Conservation (phyloP, 202 grass and related monocot species). For the Saccharum hybrid region DNA sequence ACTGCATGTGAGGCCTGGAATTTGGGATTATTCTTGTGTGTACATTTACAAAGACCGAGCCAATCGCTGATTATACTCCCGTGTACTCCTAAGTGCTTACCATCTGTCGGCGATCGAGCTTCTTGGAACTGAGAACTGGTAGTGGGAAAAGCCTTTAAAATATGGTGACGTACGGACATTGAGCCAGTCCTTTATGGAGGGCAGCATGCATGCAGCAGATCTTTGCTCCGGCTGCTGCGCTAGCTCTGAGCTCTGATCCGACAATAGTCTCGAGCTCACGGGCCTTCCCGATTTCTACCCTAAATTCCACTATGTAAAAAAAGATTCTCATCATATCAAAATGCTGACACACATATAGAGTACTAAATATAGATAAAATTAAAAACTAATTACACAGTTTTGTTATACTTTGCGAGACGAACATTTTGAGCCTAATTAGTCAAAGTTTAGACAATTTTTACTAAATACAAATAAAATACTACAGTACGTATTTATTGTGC, state of each 20-base stretch:
- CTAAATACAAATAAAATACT: too few species aligned
- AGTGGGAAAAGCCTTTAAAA: too few species aligned
- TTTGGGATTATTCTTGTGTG: slow-evolving; percentile 2
- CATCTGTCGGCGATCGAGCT: background rate
- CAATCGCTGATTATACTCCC: background rate
- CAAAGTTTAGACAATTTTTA: too few species aligned
- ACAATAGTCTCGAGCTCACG: slow-evolving; percentile 35
- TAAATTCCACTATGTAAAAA: too few species aligned
- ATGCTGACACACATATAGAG: too few species aligned
- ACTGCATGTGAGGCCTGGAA: slow-evolving; percentile 5
- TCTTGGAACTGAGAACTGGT: slow-evolving; percentile 6
- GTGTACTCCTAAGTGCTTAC: background rate
- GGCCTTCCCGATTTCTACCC: too few species aligned
- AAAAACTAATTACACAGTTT: too few species aligned
- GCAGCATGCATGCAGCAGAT: slow-evolving; percentile 25
- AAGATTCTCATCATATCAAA: too few species aligned
- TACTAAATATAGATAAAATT: too few species aligned
- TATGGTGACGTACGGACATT: slow-evolving; percentile 21
- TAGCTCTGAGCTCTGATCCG: slow-evolving; percentile 3
- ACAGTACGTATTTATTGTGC: too few species aligned
- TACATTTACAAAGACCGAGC: slow-evolving; percentile 42
- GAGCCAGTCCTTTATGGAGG: background rate
- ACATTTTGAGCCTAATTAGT: too few species aligned
- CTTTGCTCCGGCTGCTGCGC: background rate
- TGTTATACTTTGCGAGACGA: too few species aligned